These are phyloP conservation scores for Phytophthora crassamura DNA, from an alignment of 352 stramenopile species.

Conservation along the genomic window DNA sequence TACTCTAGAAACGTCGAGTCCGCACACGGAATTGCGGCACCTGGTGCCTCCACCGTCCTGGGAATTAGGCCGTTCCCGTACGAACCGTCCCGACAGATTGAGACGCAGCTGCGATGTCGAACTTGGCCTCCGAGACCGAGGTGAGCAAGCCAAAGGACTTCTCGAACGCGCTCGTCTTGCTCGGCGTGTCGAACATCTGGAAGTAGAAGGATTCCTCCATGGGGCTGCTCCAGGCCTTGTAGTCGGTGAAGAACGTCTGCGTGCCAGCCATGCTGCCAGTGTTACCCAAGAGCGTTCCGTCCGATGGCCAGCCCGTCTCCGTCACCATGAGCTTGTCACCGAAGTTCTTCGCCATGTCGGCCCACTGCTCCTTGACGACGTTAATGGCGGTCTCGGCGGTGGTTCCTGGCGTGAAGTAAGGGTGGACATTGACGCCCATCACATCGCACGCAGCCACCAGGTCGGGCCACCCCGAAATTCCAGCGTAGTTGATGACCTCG, in stretches of 20 bases:
- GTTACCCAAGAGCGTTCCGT: constrained; percentile 35
- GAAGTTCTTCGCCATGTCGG: constrained; percentile 33
- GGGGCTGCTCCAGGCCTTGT: constrained; percentile 59
- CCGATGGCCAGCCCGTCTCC: constrained; percentile 59
- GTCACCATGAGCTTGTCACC: constrained; percentile 56
- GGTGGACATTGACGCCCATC: constrained; percentile 63
- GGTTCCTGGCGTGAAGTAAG: constrained; percentile 48
- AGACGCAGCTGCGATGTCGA: constrained; percentile 10
- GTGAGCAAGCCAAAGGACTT: constrained; percentile 56
- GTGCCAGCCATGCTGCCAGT: constrained; percentile 27
- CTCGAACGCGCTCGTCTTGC: constrained; percentile 51
- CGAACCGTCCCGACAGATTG: constrained; percentile 9
- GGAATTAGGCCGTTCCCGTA: no score
- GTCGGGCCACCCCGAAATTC: constrained; percentile 37
- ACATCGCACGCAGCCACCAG: constrained; percentile 48
- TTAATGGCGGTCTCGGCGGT: constrained; percentile 41
- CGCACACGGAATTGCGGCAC: neutral
- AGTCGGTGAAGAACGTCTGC: constrained; percentile 51
- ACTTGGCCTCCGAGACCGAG: constrained; percentile 34
- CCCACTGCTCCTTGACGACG: constrained; percentile 48
- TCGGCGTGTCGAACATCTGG: constrained; percentile 70
- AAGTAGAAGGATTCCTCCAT: constrained; percentile 67
- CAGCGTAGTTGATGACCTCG: constrained; percentile 45
- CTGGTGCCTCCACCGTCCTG: no score
- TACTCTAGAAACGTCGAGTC: constrained; percentile 31